phyloP scores from a whole-genome alignment of 139 green algal genomes.

The Edaphochlamys debaryana region DNA sequence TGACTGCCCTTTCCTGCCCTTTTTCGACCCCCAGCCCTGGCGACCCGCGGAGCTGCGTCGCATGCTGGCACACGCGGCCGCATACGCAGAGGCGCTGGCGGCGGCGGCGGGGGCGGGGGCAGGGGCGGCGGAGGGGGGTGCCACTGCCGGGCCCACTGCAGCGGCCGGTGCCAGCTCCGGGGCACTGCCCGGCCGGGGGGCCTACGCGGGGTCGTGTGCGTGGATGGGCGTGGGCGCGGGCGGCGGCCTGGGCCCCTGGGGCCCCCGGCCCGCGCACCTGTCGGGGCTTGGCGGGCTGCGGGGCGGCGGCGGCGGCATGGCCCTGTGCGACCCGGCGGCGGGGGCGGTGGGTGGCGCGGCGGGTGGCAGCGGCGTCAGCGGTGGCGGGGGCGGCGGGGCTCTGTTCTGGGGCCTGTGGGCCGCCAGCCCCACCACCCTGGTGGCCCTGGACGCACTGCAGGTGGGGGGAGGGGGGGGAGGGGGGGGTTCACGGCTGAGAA shows the following conservation, averaged over 20 bases:
- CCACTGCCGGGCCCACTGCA: background rate
- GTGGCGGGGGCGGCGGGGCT: background rate
- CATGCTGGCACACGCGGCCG: constrained; percentile 10
- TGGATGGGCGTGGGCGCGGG: background rate
- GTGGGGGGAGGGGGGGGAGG: background rate
- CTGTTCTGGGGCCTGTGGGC: constrained; percentile 22
- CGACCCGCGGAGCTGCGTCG: background rate
- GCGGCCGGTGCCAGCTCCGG: background rate
- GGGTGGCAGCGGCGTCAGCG: background rate
- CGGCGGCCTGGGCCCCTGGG: background rate
- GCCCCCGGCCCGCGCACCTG: background rate
- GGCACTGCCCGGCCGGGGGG: background rate
- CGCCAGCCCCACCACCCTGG: constrained; percentile 6
- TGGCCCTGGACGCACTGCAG: constrained; percentile 28
- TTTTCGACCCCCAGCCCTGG: constrained; percentile 31
- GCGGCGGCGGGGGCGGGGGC: background rate
- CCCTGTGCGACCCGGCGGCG: too few species aligned
- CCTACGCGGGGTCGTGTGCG: background rate
- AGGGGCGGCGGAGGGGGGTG: background rate
- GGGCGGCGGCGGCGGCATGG: background rate
- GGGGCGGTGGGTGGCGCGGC: background rate
- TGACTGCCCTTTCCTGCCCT: too few species aligned
- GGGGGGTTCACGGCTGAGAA: too few species aligned
- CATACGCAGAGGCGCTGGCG: background rate
- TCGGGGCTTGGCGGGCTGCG: background rate